Conservation (phyloP, 805 yeast species). For the Lipomyces oligophaga region DNA sequence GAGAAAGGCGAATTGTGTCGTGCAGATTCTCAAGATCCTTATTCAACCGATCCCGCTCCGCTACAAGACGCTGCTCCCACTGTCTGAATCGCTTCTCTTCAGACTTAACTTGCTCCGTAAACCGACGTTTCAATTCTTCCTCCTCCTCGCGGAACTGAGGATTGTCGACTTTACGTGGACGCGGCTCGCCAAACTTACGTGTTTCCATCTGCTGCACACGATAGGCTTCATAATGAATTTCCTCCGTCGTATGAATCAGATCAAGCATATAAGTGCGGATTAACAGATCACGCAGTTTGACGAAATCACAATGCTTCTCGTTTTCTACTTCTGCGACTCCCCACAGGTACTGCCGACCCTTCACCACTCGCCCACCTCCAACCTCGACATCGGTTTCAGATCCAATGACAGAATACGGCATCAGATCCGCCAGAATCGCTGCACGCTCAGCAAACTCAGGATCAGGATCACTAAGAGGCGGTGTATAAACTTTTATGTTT, state of each 20-base stretch:
- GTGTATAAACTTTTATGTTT: conserved; percentile 54
- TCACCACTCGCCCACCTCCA: conserved; percentile 70
- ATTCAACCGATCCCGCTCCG: conserved; percentile 90
- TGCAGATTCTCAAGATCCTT: conserved; percentile 66
- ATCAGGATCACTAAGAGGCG: conserved; percentile 44
- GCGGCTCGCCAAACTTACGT: conserved; percentile 43
- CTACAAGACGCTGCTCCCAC: conserved; percentile 96
- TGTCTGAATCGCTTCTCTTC: conserved; percentile 97
- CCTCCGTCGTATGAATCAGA: conserved; percentile 69
- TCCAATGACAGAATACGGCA: conserved; percentile 95
- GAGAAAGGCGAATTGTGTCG: conserved; percentile 8
- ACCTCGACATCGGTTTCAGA: conserved; percentile 69
- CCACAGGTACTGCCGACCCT: conserved; percentile 97
- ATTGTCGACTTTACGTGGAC: conserved; percentile 50
- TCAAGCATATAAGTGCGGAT: conserved; percentile 73
- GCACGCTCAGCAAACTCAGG: conserved; percentile 34
- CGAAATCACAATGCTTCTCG: conserved; percentile 71
- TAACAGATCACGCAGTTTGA: conserved; percentile 57
- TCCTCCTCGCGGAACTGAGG: conserved; percentile 97
- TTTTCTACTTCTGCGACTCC: conserved; percentile 94
- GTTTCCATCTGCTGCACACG: conserved; percentile 55
- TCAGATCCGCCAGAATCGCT: conserved; percentile 36
- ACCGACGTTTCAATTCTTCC: conserved; percentile 85
- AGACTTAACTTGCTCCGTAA: conserved; percentile 93
- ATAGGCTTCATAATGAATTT: conserved; percentile 64